phyloP scores from a whole-genome alignment of 2,329 filamentous ascomycete species.

The Incumbomyces lentus region DNA sequence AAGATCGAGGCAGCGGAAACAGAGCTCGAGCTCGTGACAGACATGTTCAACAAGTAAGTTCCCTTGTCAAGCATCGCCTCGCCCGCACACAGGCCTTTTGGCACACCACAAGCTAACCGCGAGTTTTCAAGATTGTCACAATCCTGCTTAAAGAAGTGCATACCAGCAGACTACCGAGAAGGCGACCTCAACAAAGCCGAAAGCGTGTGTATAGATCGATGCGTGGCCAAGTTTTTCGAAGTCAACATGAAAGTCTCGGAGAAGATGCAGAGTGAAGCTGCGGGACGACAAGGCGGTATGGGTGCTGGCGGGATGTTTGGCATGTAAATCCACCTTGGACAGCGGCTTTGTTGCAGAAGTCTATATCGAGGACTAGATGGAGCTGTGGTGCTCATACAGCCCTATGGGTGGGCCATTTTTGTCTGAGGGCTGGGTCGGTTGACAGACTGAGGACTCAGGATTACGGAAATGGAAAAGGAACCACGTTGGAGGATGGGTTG shows the following conservation, averaged over 20 bases:
- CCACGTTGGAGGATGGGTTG: too few relatives aligned
- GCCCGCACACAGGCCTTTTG: not conserved
- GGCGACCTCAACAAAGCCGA: conserved; percentile 97
- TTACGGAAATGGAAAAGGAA: too few relatives aligned
- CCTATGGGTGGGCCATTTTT: too few relatives aligned
- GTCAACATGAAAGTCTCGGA: conserved; percentile 96
- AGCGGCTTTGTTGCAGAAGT: too few relatives aligned
- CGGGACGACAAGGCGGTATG: conserved; percentile 50
- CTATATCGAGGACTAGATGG: too few relatives aligned
- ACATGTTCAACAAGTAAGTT: conserved; percentile 91
- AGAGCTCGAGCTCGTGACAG: conserved; percentile 88
- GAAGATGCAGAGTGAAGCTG: conserved; percentile 84
- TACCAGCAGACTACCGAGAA: conserved; percentile 87
- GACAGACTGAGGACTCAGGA: too few relatives aligned
- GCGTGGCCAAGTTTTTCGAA: conserved; percentile 96
- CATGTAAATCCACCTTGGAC: conserved; percentile 25
- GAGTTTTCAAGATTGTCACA: conserved; percentile 56
- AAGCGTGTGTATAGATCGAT: conserved; percentile 94
- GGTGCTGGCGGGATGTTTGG: conserved; percentile 41
- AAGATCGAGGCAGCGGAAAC: conserved; percentile 95
- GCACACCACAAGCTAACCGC: not conserved
- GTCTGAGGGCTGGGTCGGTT: too few relatives aligned
- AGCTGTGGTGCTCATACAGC: too few relatives aligned
- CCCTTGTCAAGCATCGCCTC: not conserved
- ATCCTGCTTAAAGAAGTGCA: conserved; percentile 87